Evolutionary conservation across 2,329 filamentous ascomycete species (phyloP), one percentile per base, ranked within the genome.

Genomic region (Aureobasidium sp.): DNA sequence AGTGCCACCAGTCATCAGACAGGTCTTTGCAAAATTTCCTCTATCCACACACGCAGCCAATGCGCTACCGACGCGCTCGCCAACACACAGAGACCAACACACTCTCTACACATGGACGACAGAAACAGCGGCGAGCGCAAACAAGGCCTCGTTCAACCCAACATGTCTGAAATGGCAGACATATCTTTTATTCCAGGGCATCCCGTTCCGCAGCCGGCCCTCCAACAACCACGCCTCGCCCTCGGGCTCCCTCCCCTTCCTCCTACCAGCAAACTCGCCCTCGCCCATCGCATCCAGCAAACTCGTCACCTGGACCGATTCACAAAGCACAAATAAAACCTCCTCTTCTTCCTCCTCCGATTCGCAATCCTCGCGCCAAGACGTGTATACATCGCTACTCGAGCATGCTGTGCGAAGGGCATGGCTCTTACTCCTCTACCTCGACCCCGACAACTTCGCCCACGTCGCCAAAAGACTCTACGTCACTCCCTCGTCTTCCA

Each of bases 141-240:
- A 85, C 5, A 76, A 79, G 34, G 89, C 91, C 29, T 95, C 90
- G 66, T 96, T 88, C 77, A 97, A 97, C 73, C 94, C 94, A 12
- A 85, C 87, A 63, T 99, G 94, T 78, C 80, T 97, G 70, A 96
- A 93, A 79, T 97, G 91, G 91, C 94, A 97, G 91, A 87, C 91
- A 34, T 94, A 91, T 74, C 82, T 99, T 65, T 89, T 85, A 69
- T 90, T 97, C 69, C 82, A 86, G 56, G 82, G 82, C 44, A 79
- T 96, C 63, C 76, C 84, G 5, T 88, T 92, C 73, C 79, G 79
- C 59, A 78, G 87, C 57, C 78, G 85, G 7, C 77, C 90, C 5
- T 95, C 91, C 4, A 96, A 85, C 68, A 97, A 97, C 74, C 94
- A 97, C 78, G 91, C 93, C 57, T 96, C 92, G 2, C 93, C 93